Evolutionary conservation across 2,329 filamentous ascomycete species (phyloP).

Genomic region (Venturia oleaginea): DNA sequence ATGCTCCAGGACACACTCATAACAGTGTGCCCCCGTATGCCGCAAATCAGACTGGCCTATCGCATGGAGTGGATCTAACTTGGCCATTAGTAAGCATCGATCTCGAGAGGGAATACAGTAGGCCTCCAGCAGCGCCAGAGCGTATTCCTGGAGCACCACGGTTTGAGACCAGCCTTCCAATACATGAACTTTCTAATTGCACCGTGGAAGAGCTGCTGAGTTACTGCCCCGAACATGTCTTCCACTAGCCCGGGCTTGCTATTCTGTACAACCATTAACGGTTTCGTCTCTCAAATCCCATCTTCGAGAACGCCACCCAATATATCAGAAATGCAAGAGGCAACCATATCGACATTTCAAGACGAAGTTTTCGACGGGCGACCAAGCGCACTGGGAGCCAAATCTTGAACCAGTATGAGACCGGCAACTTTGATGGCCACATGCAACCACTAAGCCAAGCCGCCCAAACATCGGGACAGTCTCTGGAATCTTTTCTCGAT

Average conservation of each 20-base stretch:
- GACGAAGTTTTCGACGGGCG: not conserved
- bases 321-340: not conserved
- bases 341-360: not conserved
- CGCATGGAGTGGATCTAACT: not conserved
- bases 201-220: slow-evolving; percentile 5
- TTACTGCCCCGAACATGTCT: slow-evolving; percentile 10
- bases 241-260: slow-evolving; percentile 9
- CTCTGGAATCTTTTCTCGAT: not conserved
- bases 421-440: not conserved
- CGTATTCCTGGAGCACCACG: slow-evolving; percentile 5
- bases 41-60: not conserved
- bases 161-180: slow-evolving; percentile 5
- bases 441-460: not conserved
- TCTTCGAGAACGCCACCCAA: not conserved
- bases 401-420: not conserved
- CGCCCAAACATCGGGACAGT: not conserved
- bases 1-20: not conserved
- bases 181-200: not conserved
- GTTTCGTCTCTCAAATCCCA: not conserved
- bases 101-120: not conserved
- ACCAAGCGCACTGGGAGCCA: not conserved
- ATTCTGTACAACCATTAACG: slow-evolving; percentile 6
- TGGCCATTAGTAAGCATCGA: not conserved
- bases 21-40: not conserved
- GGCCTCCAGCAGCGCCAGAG: not conserved